phyloP scores from a whole-genome alignment of 106 monocot species.

The Apostasia ramifera region DNA sequence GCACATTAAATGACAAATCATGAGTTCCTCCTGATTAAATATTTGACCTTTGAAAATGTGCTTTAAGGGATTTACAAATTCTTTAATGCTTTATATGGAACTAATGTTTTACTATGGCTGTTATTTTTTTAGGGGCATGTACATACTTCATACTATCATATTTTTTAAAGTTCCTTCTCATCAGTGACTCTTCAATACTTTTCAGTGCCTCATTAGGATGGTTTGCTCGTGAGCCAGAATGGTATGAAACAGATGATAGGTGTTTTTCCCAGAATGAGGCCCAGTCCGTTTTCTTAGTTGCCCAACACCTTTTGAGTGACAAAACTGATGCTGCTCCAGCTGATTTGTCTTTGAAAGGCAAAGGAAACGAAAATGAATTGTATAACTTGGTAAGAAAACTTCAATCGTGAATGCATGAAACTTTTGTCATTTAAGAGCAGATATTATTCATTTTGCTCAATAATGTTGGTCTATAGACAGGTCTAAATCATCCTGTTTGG shows the following conservation, averaged over 20 bases:
- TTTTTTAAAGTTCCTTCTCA: not conserved
- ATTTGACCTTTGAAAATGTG: not conserved
- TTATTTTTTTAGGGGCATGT: not conserved
- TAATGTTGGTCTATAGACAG: slow-evolving; percentile 29
- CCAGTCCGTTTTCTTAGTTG: slow-evolving; percentile 87
- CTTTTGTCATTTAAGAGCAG: not conserved
- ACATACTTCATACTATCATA: no score
- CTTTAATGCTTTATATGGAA: not conserved
- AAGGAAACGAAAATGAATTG: slow-evolving; percentile 40
- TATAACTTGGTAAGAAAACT: slow-evolving; percentile 37
- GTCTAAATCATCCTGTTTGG: slow-evolving; percentile 84
- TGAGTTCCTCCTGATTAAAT: no score
- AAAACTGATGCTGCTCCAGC: slow-evolving; percentile 22
- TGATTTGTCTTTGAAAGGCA: slow-evolving; percentile 54
- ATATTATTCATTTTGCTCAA: not conserved
- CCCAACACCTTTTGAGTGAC: slow-evolving; percentile 68
- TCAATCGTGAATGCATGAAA: not conserved
- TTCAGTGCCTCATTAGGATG: slow-evolving; percentile 84
- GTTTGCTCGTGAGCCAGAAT: slow-evolving; percentile 90
- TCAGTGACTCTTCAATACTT: slow-evolving; percentile 5
- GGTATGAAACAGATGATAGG: slow-evolving; percentile 83
- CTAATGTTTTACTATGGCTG: not conserved
- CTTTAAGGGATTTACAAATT: not conserved
- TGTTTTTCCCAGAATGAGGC: slow-evolving; percentile 89
- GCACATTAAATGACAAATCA: no score